phyloP scores from a whole-genome alignment of 2,329 filamentous ascomycete species.

The Fusarium camptoceras region DNA sequence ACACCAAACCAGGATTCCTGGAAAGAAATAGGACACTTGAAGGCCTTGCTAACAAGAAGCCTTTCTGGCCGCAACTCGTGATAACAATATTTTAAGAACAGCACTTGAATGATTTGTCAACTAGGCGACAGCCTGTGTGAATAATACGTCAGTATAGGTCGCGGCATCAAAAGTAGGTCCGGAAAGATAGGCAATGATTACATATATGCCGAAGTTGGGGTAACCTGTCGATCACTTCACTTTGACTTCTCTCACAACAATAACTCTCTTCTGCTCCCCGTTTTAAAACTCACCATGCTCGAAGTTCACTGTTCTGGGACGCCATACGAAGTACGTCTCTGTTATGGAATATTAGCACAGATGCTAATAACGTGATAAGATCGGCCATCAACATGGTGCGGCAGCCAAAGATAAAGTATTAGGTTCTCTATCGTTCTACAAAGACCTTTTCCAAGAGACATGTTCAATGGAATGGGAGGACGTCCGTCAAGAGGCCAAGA shows the following conservation, averaged over 20 bases:
- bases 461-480: constrained; percentile 35
- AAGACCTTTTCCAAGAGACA: constrained; percentile 22
- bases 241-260: not conserved
- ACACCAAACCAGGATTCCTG: not conserved
- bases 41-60: not conserved
- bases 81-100: not conserved
- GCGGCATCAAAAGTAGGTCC: not conserved
- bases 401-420: constrained; percentile 18
- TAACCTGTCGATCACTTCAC: not conserved
- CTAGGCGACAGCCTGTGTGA: not conserved
- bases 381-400: constrained; percentile 34
- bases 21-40: not conserved
- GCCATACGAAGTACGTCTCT: constrained; percentile 11
- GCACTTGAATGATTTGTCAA: not conserved
- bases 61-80: not conserved
- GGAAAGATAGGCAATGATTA: not conserved
- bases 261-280: rapidly evolving
- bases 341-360: rapidly evolving
- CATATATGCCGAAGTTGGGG: constrained; percentile 10
- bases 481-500: constrained; percentile 25
- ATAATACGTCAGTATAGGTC: no score
- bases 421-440: constrained; percentile 36
- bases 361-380: not conserved
- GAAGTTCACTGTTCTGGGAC: constrained; percentile 29
- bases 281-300: not conserved